These are phyloP conservation scores for Gossypium thurberi DNA, from an alignment of 345 rosid genomes.

Conservation along the genomic window DNA sequence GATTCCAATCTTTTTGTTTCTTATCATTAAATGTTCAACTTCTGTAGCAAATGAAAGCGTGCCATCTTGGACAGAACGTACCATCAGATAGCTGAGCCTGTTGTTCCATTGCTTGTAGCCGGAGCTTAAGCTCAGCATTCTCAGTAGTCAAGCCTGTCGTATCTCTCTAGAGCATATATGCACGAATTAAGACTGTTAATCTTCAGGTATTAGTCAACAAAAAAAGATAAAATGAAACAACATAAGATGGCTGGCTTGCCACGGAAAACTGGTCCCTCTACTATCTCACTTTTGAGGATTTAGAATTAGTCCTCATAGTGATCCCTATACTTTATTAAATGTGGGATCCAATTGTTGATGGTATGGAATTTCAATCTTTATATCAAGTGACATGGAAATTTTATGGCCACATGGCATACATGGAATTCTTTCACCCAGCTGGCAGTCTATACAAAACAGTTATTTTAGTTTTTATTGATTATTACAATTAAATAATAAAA, in stretches of 20 bases:
- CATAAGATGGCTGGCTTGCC: not conserved
- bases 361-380: no score
- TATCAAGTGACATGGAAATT: no score
- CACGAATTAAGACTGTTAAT: constrained; percentile 13
- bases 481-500: no score
- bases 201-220: not conserved
- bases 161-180: constrained; percentile 54
- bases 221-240: not conserved
- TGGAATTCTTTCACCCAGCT: no score
- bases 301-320: not conserved
- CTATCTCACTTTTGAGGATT: not conserved
- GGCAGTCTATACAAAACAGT: no score
- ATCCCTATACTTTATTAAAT: no score
- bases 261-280: not conserved
- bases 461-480: no score
- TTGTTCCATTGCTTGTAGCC: constrained; percentile 84
- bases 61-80: constrained; percentile 17
- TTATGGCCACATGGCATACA: no score
- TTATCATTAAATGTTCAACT: not conserved
- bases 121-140: constrained; percentile 85
- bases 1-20: not conserved
- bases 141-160: constrained; percentile 67
- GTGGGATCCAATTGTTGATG: no score
- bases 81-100: constrained; percentile 85
- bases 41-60: not conserved